Evolutionary conservation across 495 filamentous ascomycete species (phyloP).

Genomic region (Monascus purpureus): DNA sequence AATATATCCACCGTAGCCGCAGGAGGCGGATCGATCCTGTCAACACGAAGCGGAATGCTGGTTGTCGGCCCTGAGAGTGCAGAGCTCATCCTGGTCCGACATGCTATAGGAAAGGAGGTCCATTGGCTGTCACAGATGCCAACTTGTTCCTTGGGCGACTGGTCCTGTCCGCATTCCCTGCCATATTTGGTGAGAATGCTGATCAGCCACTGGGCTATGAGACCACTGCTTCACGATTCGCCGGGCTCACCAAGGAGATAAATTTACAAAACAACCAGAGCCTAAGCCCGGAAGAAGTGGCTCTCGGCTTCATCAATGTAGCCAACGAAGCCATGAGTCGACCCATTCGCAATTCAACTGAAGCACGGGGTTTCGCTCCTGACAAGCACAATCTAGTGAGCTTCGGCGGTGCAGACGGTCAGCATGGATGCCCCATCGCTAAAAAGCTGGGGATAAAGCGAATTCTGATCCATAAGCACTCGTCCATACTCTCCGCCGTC

Average conservation of each 20-base stretch:
- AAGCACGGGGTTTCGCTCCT: constrained; percentile 38
- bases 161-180: constrained; percentile 88
- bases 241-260: constrained; percentile 64
- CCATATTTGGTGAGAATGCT: constrained; percentile 90
- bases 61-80: constrained; percentile 94
- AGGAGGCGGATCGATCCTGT: constrained; percentile 82
- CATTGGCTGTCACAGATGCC: constrained; percentile 85
- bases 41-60: constrained; percentile 85
- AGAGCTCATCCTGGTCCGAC: constrained; percentile 84
- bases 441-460: constrained; percentile 31
- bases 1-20: constrained; percentile 99
- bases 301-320: constrained; percentile 41
- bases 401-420: constrained; percentile 42
- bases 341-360: constrained; percentile 39
- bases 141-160: constrained; percentile 86
- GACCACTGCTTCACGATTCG: constrained; percentile 62
- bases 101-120: constrained; percentile 90
- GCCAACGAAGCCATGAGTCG: constrained; percentile 41
- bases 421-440: constrained; percentile 39
- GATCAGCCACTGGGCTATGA: constrained; percentile 70
- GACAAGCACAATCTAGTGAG: constrained; percentile 36
- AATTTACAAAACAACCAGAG: constrained; percentile 53
- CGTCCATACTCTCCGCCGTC: constrained; percentile 38
- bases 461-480: constrained; percentile 40
- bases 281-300: constrained; percentile 70